Base-by-base conservation (phyloP, 306 rosid genomes). In the Begonia loranthoides region DNA sequence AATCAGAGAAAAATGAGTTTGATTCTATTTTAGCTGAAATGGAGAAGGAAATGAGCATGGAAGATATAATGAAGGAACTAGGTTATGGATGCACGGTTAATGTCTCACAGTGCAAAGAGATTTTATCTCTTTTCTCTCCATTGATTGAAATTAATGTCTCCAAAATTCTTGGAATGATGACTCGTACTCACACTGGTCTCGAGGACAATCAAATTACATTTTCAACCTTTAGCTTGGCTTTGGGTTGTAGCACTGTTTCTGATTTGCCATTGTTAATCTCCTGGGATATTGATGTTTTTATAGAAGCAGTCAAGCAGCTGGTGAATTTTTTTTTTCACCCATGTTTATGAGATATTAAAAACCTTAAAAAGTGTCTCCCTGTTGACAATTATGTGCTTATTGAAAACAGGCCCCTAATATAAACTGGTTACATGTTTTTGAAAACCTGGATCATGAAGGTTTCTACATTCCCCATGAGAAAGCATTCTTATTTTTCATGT, bases 11-110 rank as follows among this genome's bases (percentile, higher is more conserved):
- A 53, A 77, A 83, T 69, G 96, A 92, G 66, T 92, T 92, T 56
- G 94, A 87, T 77, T 73, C 93, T 48, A 83, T 92, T 65, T 83
- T 92, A 74, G 93, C 89, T 11, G 99, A 92, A 81, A 92, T 87
- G 75, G 94, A 81, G 64, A 92, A 71, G 74, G 99, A 92, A 81
- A 78, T 80, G 94, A 75, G 80, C 76, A 79, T 92, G 88, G 96
- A 94, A 45, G 99, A 92, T 66, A 69, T 92, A 45, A 69, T 92
- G 79, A 87, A 92, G 80, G 99, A 92, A 67, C 79, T 92, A 56
- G 99, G 99, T 64, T 92, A 92, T 75, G 96, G 96, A 45, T 92
- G 99, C 75, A 86, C 93, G 6, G 78, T 83, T 61, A 87, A 79
- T 62, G 70, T 70, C 22, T 63, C 84, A 6, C 99, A 83, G 63